Evolutionary conservation across 2,329 filamentous ascomycete species (phyloP), one percentile per base, ranked within the genome.

Genomic region (Aspergillus amoenus): DNA sequence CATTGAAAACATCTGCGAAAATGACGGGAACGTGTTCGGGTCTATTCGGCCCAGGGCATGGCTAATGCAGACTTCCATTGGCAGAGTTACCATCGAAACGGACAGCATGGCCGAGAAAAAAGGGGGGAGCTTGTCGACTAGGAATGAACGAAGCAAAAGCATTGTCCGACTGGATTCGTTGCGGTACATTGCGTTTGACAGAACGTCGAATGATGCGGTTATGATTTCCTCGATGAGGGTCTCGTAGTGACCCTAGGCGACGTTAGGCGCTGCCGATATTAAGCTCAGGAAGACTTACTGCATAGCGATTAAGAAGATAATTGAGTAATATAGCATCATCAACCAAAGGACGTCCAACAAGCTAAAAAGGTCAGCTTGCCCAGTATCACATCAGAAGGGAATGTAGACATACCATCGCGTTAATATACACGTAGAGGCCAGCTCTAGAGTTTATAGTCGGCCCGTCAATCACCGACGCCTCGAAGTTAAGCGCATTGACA

Each of bases 121-220:
- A 3, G 82, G 65, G 0, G 88, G 88, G 3, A 91, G 72, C 67
- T 86, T 82, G 83, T 92, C 85, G 64, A 95, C 88, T 22, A 99
- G 80, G 70, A 94, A 99, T 0, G 93, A 95, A 37, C 91, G 88
- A 51, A 96, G 81, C 17, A 93, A 76, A 57, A 92, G 88, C 55
- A 90, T 82, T 0, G 81, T 82, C 52, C 84, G 79, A 17, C 74
- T 72, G 8, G 83, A 78, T 66, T 88, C 84, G 45, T 80, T 83
- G 39, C 89, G 85, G 64, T 94, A 90, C 61, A 93, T 89, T 5
- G 89, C 89, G 67, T 96, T 96, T 37, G 92, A 90, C 15, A 99
- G 80, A 5, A 95, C 83, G 66, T 97, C 93, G 68, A 99, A 97
- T 0, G 92, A 88, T 1, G 92, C 91, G 9, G 93, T 83, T 42